These are phyloP conservation scores for Fraxinus americana DNA, from an alignment of 257 asterid species.

Conservation along the genomic window DNA sequence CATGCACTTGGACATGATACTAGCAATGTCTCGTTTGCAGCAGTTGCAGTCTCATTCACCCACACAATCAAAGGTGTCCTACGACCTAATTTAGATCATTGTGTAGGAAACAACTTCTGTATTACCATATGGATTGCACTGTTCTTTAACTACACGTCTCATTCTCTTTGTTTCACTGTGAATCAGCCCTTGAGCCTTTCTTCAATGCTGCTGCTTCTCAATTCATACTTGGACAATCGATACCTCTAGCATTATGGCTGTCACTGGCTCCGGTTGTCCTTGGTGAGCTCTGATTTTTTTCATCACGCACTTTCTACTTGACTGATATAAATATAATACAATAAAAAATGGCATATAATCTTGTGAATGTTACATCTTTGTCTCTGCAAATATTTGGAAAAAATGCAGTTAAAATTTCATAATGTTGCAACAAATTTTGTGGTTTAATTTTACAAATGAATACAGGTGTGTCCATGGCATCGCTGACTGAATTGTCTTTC, in stretches of 20 bases:
- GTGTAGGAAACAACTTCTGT: neutral
- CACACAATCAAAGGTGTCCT: slow-evolving; percentile 83
- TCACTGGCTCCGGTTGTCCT: slow-evolving; percentile 92
- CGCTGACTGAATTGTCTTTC: slow-evolving; percentile 91
- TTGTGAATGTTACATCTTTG: neutral
- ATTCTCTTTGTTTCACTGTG: slow-evolving; percentile 10
- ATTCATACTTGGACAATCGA: slow-evolving; percentile 88
- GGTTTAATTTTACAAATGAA: slow-evolving; percentile 22
- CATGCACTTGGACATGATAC: slow-evolving; percentile 83
- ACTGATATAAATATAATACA: neutral
- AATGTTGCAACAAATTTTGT: neutral
- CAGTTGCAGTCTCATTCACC: slow-evolving; percentile 90
- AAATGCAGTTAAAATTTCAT: neutral
- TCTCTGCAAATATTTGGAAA: neutral
- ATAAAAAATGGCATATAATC: neutral
- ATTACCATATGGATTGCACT: neutral
- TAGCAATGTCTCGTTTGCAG: slow-evolving; percentile 85
- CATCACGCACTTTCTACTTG: neutral
- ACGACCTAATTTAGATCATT: neutral
- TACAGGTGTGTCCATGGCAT: slow-evolving; percentile 98
- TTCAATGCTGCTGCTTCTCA: slow-evolving; percentile 98
- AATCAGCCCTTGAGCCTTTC: slow-evolving; percentile 96
- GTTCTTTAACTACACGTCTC: neutral
- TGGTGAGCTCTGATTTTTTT: slow-evolving; percentile 47
- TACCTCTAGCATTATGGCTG: slow-evolving; percentile 78